Percentiles rank a stretch among this genome's conserved stretches.
Conservation (phyloP, 208 protist species). For the Acanthamoeba quina region DNA sequence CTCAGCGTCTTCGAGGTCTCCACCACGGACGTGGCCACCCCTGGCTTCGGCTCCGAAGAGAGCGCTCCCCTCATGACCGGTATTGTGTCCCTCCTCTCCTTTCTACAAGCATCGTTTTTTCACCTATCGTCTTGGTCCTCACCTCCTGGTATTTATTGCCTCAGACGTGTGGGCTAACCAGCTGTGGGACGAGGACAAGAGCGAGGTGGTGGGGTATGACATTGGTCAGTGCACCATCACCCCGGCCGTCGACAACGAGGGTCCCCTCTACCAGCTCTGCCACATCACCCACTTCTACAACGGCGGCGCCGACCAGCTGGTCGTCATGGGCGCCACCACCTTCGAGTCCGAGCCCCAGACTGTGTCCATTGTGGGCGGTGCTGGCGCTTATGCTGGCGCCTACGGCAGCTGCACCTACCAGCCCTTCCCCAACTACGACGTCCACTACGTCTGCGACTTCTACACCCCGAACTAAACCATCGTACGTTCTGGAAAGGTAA, state of each 20-base stretch:
- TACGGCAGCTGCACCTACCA: constrained; percentile 54
- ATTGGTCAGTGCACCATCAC: neutral
- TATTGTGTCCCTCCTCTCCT: neutral
- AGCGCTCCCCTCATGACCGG: neutral
- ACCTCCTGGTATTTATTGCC: too few relatives aligned
- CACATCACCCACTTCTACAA: neutral
- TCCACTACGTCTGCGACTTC: constrained; percentile 5
- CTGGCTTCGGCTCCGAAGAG: neutral
- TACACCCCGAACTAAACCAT: constrained; percentile 16
- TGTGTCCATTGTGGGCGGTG: neutral
- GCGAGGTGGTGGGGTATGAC: neutral
- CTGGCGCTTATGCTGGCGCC: neutral
- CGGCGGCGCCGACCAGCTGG: constrained; percentile 8
- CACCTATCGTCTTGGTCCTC: too few relatives aligned
- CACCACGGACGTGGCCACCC: constrained; percentile 6
- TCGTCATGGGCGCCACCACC: neutral
- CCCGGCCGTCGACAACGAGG: constrained; percentile 27
- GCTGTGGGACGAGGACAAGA: constrained; percentile 1
- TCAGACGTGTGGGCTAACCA: constrained; percentile 20
- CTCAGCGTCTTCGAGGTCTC: neutral
- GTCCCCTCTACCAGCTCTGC: neutral
- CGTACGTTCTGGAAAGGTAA: too few relatives aligned
- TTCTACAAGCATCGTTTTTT: too few relatives aligned
- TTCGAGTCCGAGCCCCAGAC: constrained; percentile 9
- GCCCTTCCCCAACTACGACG: constrained; percentile 23